These are phyloP conservation scores for Madurella fahalii DNA, from an alignment of 2,329 filamentous ascomycete genomes.

Conservation along the genomic window DNA sequence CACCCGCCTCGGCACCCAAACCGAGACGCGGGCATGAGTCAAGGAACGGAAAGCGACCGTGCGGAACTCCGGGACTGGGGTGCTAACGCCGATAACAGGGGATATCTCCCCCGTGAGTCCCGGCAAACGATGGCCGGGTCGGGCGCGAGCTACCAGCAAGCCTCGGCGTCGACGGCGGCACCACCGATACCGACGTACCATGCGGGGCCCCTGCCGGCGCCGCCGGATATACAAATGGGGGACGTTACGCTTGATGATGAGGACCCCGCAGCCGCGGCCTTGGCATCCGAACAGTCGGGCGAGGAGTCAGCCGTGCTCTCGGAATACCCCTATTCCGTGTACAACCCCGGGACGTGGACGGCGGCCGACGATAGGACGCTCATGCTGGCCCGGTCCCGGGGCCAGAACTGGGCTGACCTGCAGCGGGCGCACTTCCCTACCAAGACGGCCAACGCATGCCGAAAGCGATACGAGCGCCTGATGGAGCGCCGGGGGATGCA, in stretches of 20 bases:
- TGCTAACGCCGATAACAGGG: neutral
- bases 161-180: neutral
- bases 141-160: neutral
- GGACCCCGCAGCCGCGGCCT: neutral
- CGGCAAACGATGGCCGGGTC: conserved; percentile 1
- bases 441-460: conserved; percentile 27
- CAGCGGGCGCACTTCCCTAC: conserved; percentile 22
- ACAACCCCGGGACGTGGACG: conserved; percentile 26
- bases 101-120: conserved; percentile 3
- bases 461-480: conserved; percentile 26
- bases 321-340: conserved; percentile 20
- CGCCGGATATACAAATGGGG: neutral
- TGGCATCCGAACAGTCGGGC: neutral
- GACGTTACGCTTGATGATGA: neutral
- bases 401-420: conserved; percentile 25
- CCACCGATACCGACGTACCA: neutral
- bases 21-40: neutral
- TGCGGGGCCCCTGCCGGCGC: neutral
- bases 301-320: conserved; percentile 5
- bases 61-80: neutral
- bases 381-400: conserved; percentile 20
- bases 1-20: conserved; percentile 4
- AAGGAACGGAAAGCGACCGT: neutral
- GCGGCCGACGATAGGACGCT: conserved; percentile 22
- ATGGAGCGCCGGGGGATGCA: conserved; percentile 22